Evolutionary conservation across 2,329 filamentous ascomycete genomes (phyloP).

Genomic region (Beauveria asiatica): DNA sequence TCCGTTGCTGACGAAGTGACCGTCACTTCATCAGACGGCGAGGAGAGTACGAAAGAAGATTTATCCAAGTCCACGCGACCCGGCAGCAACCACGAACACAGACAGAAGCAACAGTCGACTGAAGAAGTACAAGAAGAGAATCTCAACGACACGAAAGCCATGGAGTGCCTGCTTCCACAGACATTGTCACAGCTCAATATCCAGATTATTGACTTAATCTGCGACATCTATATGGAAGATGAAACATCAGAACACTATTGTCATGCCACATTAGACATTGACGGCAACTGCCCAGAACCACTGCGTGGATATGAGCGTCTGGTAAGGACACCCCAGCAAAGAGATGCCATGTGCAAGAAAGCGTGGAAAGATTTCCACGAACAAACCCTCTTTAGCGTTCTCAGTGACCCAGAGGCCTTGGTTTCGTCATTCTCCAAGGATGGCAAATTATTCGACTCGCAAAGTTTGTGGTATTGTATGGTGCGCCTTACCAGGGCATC

Average conservation of each 20-base stretch:
- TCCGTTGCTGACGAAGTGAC: slow-evolving; percentile 17
- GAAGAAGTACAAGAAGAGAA: slow-evolving; percentile 12
- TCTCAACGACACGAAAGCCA: slow-evolving; percentile 18
- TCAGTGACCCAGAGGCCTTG: slow-evolving; percentile 48
- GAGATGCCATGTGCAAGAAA: slow-evolving; percentile 16
- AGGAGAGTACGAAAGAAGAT: slow-evolving; percentile 10
- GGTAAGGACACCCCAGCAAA: not conserved
- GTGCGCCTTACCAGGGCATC: slow-evolving; percentile 48
- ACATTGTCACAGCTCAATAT: slow-evolving; percentile 45
- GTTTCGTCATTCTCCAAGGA: slow-evolving; percentile 49
- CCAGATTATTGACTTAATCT: slow-evolving; percentile 51
- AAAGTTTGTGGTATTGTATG: slow-evolving; percentile 56
- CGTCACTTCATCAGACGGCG: slow-evolving; percentile 14
- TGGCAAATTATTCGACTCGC: slow-evolving; percentile 48
- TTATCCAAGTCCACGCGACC: not conserved
- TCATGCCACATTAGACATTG: slow-evolving; percentile 27
- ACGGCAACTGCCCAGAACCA: slow-evolving; percentile 11
- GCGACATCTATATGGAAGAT: slow-evolving; percentile 51
- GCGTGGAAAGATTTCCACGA: slow-evolving; percentile 55
- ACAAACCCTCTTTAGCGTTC: slow-evolving; percentile 55
- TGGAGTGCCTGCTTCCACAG: slow-evolving; percentile 42
- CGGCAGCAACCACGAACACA: not conserved
- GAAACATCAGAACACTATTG: slow-evolving; percentile 41
- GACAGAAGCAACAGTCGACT: not conserved
- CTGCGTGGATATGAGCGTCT: slow-evolving; percentile 9